Base-by-base conservation (phyloP, 345 rosid genomes). In the Linum lewisii region DNA sequence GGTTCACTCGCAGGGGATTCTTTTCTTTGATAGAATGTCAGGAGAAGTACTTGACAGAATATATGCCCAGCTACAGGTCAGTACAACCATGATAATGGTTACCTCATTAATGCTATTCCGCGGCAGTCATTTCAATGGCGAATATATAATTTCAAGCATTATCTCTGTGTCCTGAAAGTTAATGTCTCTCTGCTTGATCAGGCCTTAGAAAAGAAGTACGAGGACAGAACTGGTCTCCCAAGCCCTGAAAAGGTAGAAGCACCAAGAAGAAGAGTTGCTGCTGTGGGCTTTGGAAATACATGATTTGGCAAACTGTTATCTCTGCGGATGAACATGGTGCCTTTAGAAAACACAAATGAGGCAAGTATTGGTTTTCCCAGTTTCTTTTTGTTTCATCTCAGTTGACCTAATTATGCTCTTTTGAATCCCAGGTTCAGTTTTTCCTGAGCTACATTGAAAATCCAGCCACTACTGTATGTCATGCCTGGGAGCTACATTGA, bases 1-100 rank as follows among this genome's bases (percentile, higher is more conserved):
- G 47, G 16, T 42, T 42, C 47, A 42, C 47, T 49, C 72, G 61
- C 87, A 92, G 95, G 95, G 98, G 29, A 63, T 82, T 79, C 78
- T 92, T 73, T 92, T 88, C 79, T 86, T 84, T 23, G 98, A 86
- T 68, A 82, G 82, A 82, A 88, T 88, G 95, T 76, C 86, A 15
- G 90, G 79, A 36, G 84, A 83, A 58, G 93, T 92, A 77, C 81
- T 92, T 64, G 87, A 86, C 58, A 66, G 69, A 59, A 86, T 92
- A 62, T 79, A 64, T 14, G 64, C 57, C 58, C 74, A 80, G 65
- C 79, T 92, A 68, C 82, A 88, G 86, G 96, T 92, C 65, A 75
- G 81, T 71, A 37, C 25, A 60, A 55, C 51, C 52, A 68, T 57
- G 26, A 51, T 25, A 32, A 44, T 16, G 5, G 2, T 67, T 52